Evolutionary conservation across 2,329 filamentous ascomycete genomes (phyloP), one percentile per base, ranked within the genome.

Genomic region (Clonostachys rhizophaga): DNA sequence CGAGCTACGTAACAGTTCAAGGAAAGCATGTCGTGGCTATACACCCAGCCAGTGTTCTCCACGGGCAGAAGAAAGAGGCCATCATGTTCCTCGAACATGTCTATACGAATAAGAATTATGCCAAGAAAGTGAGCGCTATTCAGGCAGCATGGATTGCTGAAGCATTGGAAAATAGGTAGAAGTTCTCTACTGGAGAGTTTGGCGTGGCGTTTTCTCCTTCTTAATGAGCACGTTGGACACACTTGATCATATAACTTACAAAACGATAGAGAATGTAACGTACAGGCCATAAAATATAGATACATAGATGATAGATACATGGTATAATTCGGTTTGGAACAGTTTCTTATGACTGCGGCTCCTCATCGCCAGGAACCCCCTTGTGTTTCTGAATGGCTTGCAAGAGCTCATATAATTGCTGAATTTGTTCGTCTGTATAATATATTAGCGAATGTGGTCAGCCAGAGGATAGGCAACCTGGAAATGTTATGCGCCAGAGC

Each of bases 391-490:
- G 67, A 49, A 96, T 95, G 3, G 89, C 81, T 64, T 87, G 80
- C 90, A 96, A 95, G 48, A 99, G 74, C 63, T 97, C 92, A 62
- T 96, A 96, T 55, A 99, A 71, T 66, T 99, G 94, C 2, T 86
- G 89, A 45, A 97, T 74, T 69, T 99, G 94, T 64, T 97, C 87
- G 63, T 97, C 91, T 95, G 52, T 13, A 11, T 11, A 14, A 40
- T 47, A 41, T 46, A 44, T 40, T 47, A 18, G 46, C 41, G 30
- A 36, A 8, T n/a, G 12, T 39, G 5, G 17, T 39, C 36, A 5
- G 11, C 7, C 6, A 14, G 16, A 14, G 13, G 16, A 39, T 39
- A 39, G 7, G 14, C 10, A 39, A 39, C 11, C 3, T 43, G 24
- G 9, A 30, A 30, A 30, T 9, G 2, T 10, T 8, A 30, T 30